Base-by-base conservation (phyloP, 345 rosid genomes). In the Anastatica hierochuntica region DNA sequence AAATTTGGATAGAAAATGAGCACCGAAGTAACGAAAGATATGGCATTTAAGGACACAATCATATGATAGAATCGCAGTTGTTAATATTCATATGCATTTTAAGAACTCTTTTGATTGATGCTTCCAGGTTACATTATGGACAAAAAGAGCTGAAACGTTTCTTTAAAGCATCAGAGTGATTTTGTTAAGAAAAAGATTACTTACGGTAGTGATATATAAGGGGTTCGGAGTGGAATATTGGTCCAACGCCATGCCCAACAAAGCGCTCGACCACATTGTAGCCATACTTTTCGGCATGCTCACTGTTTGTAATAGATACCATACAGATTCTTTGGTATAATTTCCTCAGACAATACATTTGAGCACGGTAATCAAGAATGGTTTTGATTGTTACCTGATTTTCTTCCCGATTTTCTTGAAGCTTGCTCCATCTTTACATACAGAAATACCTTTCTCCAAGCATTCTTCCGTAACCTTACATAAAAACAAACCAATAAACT, bases 241-340 rank as follows among this genome's bases (percentile, higher is more conserved):
- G 76, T 43, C 98, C 96, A 0, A 90, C 89, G 21, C 96, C 98
- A 45, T 90, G 98, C 61, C 98, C 95, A 56, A 87, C 98, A 68
- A 90, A 90, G 33, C 92, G 92, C 54, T 90, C 98, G 51, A 87
- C 98, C 13, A 87, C 96, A 10, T 80, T 78, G 45, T 23, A 90
- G 26, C 95, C 96, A 40, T 69, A 80, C 69, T 79, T 90, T 66
- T 90, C 92, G 3, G 96, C 98, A 74, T 82, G 95, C 63, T 84
- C 87, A 49, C 96, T 90, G 88, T 58, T 42, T 29, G 12, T 41
- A 48, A 8, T 14, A 19, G 40, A 60, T 29, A 49, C 58, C 44
- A 43, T 46, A 31, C 34, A 48, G 34, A 31, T 8, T 31, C 5
- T 47, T 27, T 30, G 24, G 38, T 43, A 14, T 4, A n/a, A n/a